phyloP scores from a whole-genome alignment of 2,329 filamentous ascomycete species.

The Epichloe typhina region DNA sequence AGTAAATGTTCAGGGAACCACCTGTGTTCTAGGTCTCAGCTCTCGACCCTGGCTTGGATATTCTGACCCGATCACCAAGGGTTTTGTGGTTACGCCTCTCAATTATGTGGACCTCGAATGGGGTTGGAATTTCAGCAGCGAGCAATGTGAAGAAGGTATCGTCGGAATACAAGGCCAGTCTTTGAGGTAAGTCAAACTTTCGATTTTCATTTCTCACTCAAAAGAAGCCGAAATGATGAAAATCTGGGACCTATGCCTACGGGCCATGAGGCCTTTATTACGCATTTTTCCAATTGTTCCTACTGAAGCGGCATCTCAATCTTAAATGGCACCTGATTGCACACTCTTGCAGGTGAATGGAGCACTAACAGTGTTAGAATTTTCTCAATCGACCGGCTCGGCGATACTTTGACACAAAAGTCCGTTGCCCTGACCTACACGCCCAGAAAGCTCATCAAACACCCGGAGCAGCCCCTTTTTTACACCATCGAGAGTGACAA shows the following conservation, averaged over 20 bases:
- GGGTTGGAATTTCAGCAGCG: conserved; percentile 93
- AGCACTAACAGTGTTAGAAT: conserved; percentile 41
- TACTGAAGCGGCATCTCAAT: conserved; percentile 54
- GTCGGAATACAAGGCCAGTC: conserved; percentile 87
- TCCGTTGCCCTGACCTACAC: conserved; percentile 82
- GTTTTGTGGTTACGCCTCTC: conserved; percentile 84
- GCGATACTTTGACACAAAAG: conserved; percentile 75
- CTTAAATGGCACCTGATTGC: neutral
- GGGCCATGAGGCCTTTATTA: conserved; percentile 42
- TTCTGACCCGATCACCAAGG: conserved; percentile 72
- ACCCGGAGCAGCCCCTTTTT: conserved; percentile 71
- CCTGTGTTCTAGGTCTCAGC: conserved; percentile 78
- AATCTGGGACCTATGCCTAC: conserved; percentile 42
- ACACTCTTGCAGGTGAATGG: neutral
- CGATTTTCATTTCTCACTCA: neutral
- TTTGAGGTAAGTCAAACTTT: conserved; percentile 49
- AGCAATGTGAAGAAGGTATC: conserved; percentile 86
- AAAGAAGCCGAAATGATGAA: conserved; percentile 51
- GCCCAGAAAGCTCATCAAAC: conserved; percentile 72
- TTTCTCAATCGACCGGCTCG: conserved; percentile 78
- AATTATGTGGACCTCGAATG: conserved; percentile 82
- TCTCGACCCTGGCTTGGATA: conserved; percentile 96
- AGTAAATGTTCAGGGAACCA: conserved; percentile 75
- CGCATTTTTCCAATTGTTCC: conserved; percentile 79
- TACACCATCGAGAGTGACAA: conserved; percentile 93